These are phyloP conservation scores for Litsea cubeba DNA, from an alignment of 164 flowering plant genomes.

Conservation along the genomic window DNA sequence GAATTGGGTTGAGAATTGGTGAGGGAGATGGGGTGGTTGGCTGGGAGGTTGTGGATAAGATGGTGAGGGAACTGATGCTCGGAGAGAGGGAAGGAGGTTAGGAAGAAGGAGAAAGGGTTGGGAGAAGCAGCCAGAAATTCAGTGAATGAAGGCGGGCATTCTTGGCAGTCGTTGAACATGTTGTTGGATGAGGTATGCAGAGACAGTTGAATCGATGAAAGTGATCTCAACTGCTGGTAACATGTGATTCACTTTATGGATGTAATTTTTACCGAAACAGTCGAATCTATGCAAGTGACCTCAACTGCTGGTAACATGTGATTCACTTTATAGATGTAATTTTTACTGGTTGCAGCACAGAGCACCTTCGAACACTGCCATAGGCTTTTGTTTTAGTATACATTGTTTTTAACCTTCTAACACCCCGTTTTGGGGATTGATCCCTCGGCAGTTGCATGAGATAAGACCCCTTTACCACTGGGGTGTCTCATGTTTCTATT, in stretches of 20 bases:
- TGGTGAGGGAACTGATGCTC: conserved; percentile 43
- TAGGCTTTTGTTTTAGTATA: neutral
- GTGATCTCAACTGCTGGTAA: too few species aligned
- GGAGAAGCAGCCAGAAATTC: conserved; percentile 34
- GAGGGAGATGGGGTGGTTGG: conserved; percentile 34
- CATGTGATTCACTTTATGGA: neutral
- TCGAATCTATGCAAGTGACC: neutral
- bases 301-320: neutral
- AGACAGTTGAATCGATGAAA: neutral
- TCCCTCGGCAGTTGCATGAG: too few species aligned
- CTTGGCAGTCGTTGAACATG: conserved; percentile 27
- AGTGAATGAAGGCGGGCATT: conserved; percentile 49
- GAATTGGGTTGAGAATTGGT: conserved; percentile 25
- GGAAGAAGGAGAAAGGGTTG: conserved; percentile 34
- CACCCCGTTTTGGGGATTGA: too few species aligned
- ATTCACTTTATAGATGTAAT: neutral
- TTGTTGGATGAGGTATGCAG: conserved; percentile 23
- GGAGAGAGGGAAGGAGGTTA: conserved; percentile 37
- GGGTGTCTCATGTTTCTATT: too few species aligned
- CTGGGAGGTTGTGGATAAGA: conserved; percentile 26
- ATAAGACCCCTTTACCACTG: too few species aligned
- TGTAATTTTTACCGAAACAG: neutral
- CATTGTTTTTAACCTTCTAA: too few species aligned
- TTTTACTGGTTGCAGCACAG: too few species aligned
- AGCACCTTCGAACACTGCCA: too few species aligned